Conservation (phyloP, 192 early-diverging fungal genomes). For the Coemansia sp. region DNA sequence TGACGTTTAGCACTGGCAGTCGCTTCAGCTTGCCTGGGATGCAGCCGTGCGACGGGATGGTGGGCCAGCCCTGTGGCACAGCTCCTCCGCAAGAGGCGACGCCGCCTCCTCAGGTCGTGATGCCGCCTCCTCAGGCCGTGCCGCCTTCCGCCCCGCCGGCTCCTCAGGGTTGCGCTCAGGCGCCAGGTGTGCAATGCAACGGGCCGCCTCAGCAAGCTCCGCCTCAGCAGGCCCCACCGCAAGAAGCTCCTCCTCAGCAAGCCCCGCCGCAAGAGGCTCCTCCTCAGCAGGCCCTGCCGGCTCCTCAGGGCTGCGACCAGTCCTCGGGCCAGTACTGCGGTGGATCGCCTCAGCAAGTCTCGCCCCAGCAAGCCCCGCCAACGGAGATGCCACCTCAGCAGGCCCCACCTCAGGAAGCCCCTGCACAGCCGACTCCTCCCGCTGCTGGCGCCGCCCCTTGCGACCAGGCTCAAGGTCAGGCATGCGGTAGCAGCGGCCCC, state of each 20-base stretch:
- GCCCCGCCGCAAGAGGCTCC: not conserved
- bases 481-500: not conserved
- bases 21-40: constrained; percentile 7
- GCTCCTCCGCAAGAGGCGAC: not conserved
- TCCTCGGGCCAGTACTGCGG: not conserved
- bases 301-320: not conserved
- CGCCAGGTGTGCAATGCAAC: not conserved
- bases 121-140: not conserved
- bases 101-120: not conserved
- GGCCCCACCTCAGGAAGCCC: too few relatives aligned
- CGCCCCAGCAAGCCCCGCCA: too few relatives aligned
- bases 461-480: constrained; percentile 1
- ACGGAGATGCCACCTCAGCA: too few relatives aligned
- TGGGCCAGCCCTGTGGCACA: not conserved
- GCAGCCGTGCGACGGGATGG: not conserved
- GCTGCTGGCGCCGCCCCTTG: not conserved
- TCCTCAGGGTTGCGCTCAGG: not conserved
- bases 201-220: not conserved
- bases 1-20: constrained; percentile 18
- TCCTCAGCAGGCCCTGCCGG: not conserved
- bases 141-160: not conserved
- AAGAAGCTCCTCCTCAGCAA: not conserved
- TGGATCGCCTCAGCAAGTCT: not conserved
- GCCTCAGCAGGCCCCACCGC: too few relatives aligned
- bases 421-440: not conserved